Percentiles rank a stretch among this genome's conserved stretches.
Conservation (phyloP, 2,329 filamentous ascomycete genomes). For the Trichoderma endophyticum region DNA sequence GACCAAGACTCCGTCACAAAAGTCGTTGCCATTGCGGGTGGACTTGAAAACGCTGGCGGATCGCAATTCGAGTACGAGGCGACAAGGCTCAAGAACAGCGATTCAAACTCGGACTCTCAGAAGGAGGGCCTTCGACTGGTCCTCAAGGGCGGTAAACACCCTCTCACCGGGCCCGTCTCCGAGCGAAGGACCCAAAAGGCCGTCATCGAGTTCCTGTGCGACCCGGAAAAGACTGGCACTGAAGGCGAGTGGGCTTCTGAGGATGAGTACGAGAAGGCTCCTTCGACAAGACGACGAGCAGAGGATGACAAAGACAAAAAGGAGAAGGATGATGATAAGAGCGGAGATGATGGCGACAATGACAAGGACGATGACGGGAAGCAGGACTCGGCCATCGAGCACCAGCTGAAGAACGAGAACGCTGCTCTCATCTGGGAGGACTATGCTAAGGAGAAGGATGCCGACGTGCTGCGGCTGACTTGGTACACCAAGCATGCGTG, state of each 20-base stretch:
- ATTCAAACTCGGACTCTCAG: constrained; percentile 60
- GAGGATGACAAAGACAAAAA: constrained; percentile 29
- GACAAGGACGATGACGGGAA: constrained; percentile 40
- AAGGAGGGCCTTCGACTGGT: constrained; percentile 71
- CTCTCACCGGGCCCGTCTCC: constrained; percentile 47
- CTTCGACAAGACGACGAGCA: constrained; percentile 19
- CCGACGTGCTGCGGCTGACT: constrained; percentile 65
- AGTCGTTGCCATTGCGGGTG: constrained; percentile 72
- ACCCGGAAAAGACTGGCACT: constrained; percentile 65
- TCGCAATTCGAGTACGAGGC: constrained; percentile 61
- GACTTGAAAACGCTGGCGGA: constrained; percentile 58
- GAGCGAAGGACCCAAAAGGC: constrained; percentile 64
- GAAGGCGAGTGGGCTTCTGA: constrained; percentile 64
- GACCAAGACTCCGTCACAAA: constrained; percentile 48
- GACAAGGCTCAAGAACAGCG: constrained; percentile 62
- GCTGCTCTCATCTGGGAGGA: constrained; percentile 72
- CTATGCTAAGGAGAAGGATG: constrained; percentile 61
- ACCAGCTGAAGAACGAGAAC: constrained; percentile 52
- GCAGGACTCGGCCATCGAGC: constrained; percentile 43
- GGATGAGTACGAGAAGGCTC: constrained; percentile 40
- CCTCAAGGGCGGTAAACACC: constrained; percentile 58
- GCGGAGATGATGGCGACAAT: constrained; percentile 36
- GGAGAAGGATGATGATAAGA: constrained; percentile 27
- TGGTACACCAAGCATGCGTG: constrained; percentile 91
- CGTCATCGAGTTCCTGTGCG: constrained; percentile 82